Evolutionary conservation across 768 basidiomycete genomes (phyloP).

Genomic region (Trametes gibbosa): DNA sequence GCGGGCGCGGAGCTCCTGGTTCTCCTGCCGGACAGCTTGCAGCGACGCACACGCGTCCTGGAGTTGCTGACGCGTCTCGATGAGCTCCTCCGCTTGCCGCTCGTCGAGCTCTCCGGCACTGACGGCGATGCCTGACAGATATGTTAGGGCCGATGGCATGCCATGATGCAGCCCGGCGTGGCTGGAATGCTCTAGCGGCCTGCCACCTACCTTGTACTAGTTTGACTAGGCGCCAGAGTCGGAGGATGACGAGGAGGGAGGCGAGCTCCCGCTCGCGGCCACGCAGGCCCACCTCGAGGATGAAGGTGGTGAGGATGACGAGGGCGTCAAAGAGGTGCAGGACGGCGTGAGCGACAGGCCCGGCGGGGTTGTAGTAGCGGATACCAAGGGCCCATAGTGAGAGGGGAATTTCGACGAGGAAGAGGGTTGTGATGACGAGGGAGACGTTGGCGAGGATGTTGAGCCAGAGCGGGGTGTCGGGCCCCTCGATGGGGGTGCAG

Average conservation of each 20-base stretch:
- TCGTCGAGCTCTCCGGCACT: conserved; percentile 72
- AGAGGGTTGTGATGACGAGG: conserved; percentile 64
- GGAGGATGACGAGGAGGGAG: conserved; percentile 65
- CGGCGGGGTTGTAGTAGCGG: conserved; percentile 61
- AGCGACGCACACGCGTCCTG: conserved; percentile 38
- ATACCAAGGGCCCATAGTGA: conserved; percentile 63
- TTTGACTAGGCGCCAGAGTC: conserved; percentile 80
- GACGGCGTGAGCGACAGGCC: conserved; percentile 47
- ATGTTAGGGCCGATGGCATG: neutral
- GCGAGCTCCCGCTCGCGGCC: conserved; percentile 72
- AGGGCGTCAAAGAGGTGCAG: conserved; percentile 75
- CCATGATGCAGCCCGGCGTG: neutral
- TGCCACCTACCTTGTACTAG: conserved; percentile 52
- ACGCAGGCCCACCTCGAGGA: conserved; percentile 65
- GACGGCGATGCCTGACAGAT: conserved; percentile 60
- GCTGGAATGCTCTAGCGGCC: neutral
- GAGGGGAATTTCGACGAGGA: conserved; percentile 76
- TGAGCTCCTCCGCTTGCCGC: conserved; percentile 46
- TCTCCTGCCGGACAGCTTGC: conserved; percentile 48
- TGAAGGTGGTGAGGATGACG: conserved; percentile 70
- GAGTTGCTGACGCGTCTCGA: conserved; percentile 48
- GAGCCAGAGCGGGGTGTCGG: conserved; percentile 58
- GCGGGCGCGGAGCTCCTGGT: conserved; percentile 41
- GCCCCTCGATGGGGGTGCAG: conserved; percentile 43
- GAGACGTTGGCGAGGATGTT: conserved; percentile 60